These are phyloP conservation scores for Aspergillus tamarii DNA, from an alignment of 2,329 filamentous ascomycete genomes.

Conservation along the genomic window DNA sequence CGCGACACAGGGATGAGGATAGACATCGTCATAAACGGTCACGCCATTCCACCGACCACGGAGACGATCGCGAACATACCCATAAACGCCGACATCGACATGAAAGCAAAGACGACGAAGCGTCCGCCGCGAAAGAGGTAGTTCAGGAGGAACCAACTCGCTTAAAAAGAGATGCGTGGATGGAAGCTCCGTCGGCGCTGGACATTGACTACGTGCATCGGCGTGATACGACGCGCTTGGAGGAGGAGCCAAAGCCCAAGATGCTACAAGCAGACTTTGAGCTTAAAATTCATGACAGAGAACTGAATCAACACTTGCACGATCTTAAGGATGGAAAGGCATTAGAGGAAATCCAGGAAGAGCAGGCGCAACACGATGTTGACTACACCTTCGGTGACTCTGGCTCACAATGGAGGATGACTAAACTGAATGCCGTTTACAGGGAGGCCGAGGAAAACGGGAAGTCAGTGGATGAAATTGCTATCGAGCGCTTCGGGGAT, in stretches of 20 bases:
- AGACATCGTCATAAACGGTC: constrained; percentile 68
- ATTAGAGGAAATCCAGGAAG: constrained; percentile 56
- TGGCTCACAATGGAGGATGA: constrained; percentile 96
- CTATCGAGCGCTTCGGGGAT: constrained; percentile 77
- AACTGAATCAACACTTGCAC: constrained; percentile 74
- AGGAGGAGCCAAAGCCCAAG: constrained; percentile 43
- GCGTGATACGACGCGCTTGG: constrained; percentile 64
- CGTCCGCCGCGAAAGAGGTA: constrained; percentile 37
- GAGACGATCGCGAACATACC: constrained; percentile 49
- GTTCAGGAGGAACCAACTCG: constrained; percentile 46
- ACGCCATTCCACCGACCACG: constrained; percentile 58
- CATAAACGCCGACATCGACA: constrained; percentile 53
- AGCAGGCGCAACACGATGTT: constrained; percentile 64
- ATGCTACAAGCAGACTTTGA: constrained; percentile 62
- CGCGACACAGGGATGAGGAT: constrained; percentile 55
- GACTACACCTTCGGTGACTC: constrained; percentile 86
- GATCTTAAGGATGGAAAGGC: constrained; percentile 62
- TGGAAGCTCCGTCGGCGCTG: constrained; percentile 82
- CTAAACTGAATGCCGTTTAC: constrained; percentile 85
- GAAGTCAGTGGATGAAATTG: constrained; percentile 77
- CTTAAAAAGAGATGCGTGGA: constrained; percentile 83
- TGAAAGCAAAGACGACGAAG: constrained; percentile 43
- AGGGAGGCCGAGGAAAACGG: constrained; percentile 74
- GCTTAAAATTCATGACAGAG: constrained; percentile 74
- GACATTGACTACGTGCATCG: constrained; percentile 74